A percentile compares a stretch with the other conserved stretches of the same genome.
These are phyloP conservation scores for Taphrina wiesneri DNA, from an alignment of 1,139 yeast genomes.

Conservation along the genomic window DNA sequence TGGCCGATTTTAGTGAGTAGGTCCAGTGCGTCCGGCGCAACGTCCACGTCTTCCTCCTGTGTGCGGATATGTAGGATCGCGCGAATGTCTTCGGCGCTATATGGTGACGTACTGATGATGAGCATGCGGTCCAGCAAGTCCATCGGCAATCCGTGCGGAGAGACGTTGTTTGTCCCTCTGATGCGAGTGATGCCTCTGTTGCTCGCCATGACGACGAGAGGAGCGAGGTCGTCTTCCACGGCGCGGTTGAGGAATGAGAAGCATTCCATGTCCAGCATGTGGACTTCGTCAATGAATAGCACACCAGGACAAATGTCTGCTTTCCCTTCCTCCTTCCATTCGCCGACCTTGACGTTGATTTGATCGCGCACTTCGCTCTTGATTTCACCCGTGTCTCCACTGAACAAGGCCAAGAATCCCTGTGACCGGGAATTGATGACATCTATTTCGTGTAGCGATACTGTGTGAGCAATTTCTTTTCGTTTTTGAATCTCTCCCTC, in stretches of 20 bases:
- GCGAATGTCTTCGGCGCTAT: conserved; percentile 77
- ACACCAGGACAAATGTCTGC: conserved; percentile 99
- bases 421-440: conserved; percentile 97
- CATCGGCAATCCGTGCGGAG: conserved; percentile 95
- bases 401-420: conserved; percentile 91
- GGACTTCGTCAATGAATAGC: conserved; percentile 95
- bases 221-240: conserved; percentile 92
- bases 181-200: conserved; percentile 91
- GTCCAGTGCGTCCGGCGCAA: conserved; percentile 79
- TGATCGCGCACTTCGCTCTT: conserved; percentile 95
- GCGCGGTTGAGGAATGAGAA: conserved; percentile 95
- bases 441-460: conserved; percentile 94
- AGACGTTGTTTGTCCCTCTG: conserved; percentile 88
- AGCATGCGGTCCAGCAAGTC: conserved; percentile 93
- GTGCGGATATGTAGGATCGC: conserved; percentile 87
- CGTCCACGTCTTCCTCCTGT: conserved; percentile 93
- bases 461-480: conserved; percentile 93
- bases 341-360: conserved; percentile 93
- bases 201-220: conserved; percentile 98
- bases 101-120: conserved; percentile 80
- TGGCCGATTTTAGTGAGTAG: conserved; percentile 87
- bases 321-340: conserved; percentile 99
- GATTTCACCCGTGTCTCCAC: conserved; percentile 98
- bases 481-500: conserved; percentile 97
- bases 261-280: conserved; percentile 97